Conservation (phyloP, 176 grass and related monocot genomes). For the Coix lacrymajobi region DNA sequence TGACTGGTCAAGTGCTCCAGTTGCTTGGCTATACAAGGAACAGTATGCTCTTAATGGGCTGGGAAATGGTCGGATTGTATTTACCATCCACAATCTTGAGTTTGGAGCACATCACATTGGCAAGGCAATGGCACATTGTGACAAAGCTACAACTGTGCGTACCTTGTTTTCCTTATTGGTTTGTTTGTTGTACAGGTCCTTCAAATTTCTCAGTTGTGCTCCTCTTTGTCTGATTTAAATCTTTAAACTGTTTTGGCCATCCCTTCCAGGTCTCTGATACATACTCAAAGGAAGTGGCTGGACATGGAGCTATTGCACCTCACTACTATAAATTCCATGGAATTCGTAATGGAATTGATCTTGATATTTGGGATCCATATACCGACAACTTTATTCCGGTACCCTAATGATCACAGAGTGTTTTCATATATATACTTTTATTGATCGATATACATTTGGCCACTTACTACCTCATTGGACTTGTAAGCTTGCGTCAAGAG, state of each 20-base stretch:
- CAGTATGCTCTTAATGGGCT: slow-evolving; percentile 66
- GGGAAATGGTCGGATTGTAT: slow-evolving; percentile 69
- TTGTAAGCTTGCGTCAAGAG: background rate
- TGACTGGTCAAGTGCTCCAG: slow-evolving; percentile 96
- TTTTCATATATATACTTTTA: background rate
- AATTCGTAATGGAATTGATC: slow-evolving; percentile 79
- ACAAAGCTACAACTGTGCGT: slow-evolving; percentile 96
- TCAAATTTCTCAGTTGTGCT: background rate
- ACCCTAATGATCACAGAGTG: background rate
- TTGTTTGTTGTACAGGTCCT: slow-evolving; percentile 3
- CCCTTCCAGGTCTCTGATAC: slow-evolving; percentile 66
- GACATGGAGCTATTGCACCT: slow-evolving; percentile 84
- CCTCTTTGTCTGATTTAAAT: background rate
- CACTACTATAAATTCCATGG: slow-evolving; percentile 69
- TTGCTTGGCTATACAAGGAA: slow-evolving; percentile 94
- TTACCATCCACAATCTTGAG: slow-evolving; percentile 98
- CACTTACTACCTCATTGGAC: slow-evolving; percentile 9
- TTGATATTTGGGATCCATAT: slow-evolving; percentile 76
- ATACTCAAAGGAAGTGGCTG: slow-evolving; percentile 85
- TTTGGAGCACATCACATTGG: slow-evolving; percentile 81
- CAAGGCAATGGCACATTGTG: slow-evolving; percentile 69
- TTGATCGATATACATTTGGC: background rate
- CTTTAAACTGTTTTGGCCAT: slow-evolving; percentile 11
- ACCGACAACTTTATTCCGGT: slow-evolving; percentile 60
- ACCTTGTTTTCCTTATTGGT: slow-evolving; percentile 5